A percentile compares a stretch with the other conserved stretches of the same genome.
phyloP scores from a whole-genome alignment of 1,139 yeast species.

The Geotrichum bryndzae region DNA sequence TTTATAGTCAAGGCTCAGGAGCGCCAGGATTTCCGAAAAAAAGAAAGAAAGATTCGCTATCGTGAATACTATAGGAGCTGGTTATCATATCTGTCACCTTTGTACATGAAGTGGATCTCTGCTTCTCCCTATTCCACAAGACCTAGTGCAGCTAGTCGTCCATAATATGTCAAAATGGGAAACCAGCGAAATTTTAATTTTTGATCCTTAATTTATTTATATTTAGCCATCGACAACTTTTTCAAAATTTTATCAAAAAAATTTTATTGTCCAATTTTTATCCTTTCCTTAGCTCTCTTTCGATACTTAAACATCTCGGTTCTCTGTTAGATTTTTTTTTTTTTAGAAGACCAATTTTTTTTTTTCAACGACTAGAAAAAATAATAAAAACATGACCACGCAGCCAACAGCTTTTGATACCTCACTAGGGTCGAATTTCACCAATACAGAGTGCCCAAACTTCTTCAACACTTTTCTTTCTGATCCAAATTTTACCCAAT shows the following conservation, averaged over 20 bases:
- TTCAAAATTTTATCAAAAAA: not conserved
- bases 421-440: constrained; percentile 31
- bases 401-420: constrained; percentile 33
- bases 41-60: no score
- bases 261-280: not conserved
- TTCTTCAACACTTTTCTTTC: constrained; percentile 28
- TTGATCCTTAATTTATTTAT: not conserved
- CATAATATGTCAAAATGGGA: not conserved
- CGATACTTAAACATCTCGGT: not conserved
- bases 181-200: not conserved
- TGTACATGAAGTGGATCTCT: no score
- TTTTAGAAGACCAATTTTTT: not conserved
- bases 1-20: no score
- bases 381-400: not conserved
- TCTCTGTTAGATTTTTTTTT: not conserved
- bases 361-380: not conserved
- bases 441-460: constrained; percentile 28
- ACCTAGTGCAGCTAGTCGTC: not conserved
- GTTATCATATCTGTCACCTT: no score
- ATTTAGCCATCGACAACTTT: not conserved
- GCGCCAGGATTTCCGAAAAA: no score
- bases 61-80: no score
- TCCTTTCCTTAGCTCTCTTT: not conserved
- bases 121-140: not conserved
- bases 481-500: constrained; percentile 26